Conservation (phyloP, 306 rosid species). For the Pyrus betulifolia region DNA sequence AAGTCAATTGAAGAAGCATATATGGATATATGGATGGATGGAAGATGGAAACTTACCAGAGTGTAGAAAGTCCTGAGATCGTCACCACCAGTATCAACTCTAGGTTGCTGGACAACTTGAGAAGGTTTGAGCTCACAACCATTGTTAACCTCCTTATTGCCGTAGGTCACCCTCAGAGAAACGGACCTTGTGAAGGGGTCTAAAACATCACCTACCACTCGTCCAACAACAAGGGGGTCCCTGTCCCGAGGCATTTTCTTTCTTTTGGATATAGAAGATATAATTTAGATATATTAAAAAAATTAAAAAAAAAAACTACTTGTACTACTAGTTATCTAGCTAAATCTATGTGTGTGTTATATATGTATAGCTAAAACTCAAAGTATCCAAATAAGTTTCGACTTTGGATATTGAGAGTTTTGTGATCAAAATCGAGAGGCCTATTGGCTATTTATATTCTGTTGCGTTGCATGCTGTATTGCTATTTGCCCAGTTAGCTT, state of each 20-base stretch:
- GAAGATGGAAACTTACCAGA: conserved; percentile 20
- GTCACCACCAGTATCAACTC: conserved; percentile 44
- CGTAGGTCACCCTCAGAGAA: conserved; percentile 28
- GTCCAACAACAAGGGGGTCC: conserved; percentile 47
- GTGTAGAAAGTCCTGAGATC: conserved; percentile 57
- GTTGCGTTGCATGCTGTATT: background rate
- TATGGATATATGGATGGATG: background rate
- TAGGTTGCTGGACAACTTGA: conserved; percentile 38
- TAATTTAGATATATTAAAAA: too few relatives aligned
- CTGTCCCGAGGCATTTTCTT: conserved; percentile 34
- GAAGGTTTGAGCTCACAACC: conserved; percentile 57
- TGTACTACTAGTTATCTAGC: too few relatives aligned
- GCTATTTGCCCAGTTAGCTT: background rate
- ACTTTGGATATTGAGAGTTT: background rate
- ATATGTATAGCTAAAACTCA: background rate
- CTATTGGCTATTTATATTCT: conserved; percentile 9
- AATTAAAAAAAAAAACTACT: too few relatives aligned
- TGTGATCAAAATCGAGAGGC: background rate
- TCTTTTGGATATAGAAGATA: background rate
- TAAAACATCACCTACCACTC: conserved; percentile 49
- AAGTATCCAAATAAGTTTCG: background rate
- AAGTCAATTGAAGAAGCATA: background rate
- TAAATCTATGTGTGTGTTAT: too few relatives aligned
- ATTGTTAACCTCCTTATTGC: conserved; percentile 36
- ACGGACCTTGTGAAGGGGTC: conserved; percentile 37